Conservation (phyloP, 192 early-diverging fungal species). For the Backusella parvicylindrica region DNA sequence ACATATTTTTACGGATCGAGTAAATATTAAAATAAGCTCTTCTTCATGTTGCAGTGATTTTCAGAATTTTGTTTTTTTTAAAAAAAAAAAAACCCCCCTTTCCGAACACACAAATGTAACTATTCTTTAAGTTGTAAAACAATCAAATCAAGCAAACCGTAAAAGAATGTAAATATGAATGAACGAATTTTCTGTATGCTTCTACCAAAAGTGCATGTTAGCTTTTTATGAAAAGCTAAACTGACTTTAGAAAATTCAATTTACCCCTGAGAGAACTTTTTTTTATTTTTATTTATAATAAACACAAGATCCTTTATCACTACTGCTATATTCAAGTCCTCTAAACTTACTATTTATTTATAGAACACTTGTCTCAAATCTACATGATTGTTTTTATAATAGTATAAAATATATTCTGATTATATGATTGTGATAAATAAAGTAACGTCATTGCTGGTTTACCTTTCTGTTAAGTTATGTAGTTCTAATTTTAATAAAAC, state of each 20-base stretch:
- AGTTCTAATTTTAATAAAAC: no score
- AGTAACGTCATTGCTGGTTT: no score
- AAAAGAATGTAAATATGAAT: background rate
- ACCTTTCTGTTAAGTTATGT: no score
- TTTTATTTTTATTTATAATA: background rate
- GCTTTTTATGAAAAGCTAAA: background rate
- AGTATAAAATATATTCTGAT: background rate
- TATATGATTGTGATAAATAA: no score
- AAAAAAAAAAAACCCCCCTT: no score
- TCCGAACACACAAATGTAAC: no score
- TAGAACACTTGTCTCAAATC: background rate
- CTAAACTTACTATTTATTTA: background rate
- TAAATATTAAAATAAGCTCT: slow-evolving; percentile 8
- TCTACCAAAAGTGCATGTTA: background rate
- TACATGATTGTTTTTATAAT: background rate
- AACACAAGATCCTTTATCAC: background rate
- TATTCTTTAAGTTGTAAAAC: background rate
- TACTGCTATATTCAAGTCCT: no score
- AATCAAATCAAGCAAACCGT: background rate
- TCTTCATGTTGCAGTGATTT: background rate
- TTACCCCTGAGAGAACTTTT: background rate
- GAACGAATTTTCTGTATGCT: background rate
- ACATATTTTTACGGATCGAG: background rate
- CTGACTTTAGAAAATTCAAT: background rate
- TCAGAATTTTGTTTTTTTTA: background rate